A percentile compares a stretch with the other conserved stretches of the same genome.
These are phyloP conservation scores for Alternaria conjuncta DNA, from an alignment of 2,329 filamentous ascomycete species.

Conservation along the genomic window DNA sequence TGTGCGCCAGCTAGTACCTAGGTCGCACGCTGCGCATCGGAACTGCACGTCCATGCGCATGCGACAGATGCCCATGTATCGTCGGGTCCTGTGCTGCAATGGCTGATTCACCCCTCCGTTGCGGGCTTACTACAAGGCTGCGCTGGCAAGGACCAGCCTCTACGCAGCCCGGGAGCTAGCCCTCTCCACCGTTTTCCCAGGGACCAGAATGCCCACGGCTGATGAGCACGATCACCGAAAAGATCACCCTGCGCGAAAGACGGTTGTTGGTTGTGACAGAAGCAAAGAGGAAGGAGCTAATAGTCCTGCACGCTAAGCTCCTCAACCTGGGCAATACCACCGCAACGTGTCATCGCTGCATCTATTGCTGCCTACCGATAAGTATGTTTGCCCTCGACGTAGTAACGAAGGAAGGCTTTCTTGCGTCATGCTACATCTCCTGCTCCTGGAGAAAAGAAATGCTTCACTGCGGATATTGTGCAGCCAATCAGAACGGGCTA, in stretches of 20 bases:
- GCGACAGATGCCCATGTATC: constrained; percentile 1
- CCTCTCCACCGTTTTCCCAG: constrained; percentile 10
- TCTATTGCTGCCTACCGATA: background rate
- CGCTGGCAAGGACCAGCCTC: constrained; percentile 22
- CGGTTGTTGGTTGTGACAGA: background rate
- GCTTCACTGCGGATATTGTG: constrained; percentile 18
- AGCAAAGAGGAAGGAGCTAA: background rate
- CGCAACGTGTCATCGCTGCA: background rate
- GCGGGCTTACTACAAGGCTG: constrained; percentile 5
- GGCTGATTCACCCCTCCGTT: background rate
- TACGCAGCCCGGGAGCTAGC: constrained; percentile 20
- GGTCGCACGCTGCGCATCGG: constrained; percentile 7
- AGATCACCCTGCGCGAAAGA: background rate
- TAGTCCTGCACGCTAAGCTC: background rate
- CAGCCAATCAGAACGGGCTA: constrained; percentile 38
- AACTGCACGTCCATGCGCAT: constrained; percentile 2
- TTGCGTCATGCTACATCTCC: constrained; percentile 8
- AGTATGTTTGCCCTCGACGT: background rate
- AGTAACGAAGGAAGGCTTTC: background rate
- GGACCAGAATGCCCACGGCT: constrained; percentile 5
- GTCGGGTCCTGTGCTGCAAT: background rate
- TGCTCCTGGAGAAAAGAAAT: constrained; percentile 3
- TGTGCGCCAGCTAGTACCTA: constrained; percentile 4
- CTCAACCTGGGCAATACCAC: background rate
- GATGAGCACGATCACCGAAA: constrained; percentile 4